A percentile compares a stretch with the other conserved stretches of the same genome.
Evolutionary conservation across 495 filamentous ascomycete species (phyloP).

Genomic region (Chaetomidium leptoderma): DNA sequence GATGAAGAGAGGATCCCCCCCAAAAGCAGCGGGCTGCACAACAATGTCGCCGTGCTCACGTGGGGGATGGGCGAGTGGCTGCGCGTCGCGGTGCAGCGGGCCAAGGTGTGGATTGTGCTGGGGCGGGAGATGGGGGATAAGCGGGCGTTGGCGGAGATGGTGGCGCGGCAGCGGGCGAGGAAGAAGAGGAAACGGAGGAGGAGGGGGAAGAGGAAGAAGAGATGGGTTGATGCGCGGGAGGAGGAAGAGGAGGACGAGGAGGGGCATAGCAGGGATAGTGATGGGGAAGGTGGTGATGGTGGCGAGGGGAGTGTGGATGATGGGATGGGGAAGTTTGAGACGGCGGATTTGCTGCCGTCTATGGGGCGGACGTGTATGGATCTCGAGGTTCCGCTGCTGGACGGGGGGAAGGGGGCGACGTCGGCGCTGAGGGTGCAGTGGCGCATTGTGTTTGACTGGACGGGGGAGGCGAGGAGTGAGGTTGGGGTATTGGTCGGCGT

Average conservation of each 20-base stretch:
- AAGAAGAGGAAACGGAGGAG: constrained; percentile 19
- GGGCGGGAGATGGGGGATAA: constrained; percentile 37
- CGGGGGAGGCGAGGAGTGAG: constrained; percentile 54
- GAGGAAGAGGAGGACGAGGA: constrained; percentile 20
- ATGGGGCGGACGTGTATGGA: constrained; percentile 45
- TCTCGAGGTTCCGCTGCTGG: constrained; percentile 31
- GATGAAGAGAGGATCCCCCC: not conserved
- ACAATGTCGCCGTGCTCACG: constrained; percentile 43
- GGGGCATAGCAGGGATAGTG: not conserved
- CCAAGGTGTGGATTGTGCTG: constrained; percentile 44
- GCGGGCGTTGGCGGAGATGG: constrained; percentile 28
- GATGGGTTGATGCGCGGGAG: constrained; percentile 14
- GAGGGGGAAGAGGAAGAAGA: constrained; percentile 18
- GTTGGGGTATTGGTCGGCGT: constrained; percentile 43
- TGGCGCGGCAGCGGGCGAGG: constrained; percentile 23
- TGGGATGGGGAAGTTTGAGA: constrained; percentile 8
- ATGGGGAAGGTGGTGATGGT: constrained; percentile 1
- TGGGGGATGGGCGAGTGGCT: constrained; percentile 55
- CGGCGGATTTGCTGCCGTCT: constrained; percentile 34
- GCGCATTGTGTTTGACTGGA: constrained; percentile 59
- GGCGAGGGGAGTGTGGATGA: constrained; percentile 17
- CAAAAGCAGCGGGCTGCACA: constrained; percentile 32
- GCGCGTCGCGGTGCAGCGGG: constrained; percentile 42
- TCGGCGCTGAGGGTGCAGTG: constrained; percentile 47
- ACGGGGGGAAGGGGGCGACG: constrained; percentile 13